These are phyloP conservation scores for Phyllosticta citriasiana DNA, from an alignment of 2,329 filamentous ascomycete species.

Conservation along the genomic window DNA sequence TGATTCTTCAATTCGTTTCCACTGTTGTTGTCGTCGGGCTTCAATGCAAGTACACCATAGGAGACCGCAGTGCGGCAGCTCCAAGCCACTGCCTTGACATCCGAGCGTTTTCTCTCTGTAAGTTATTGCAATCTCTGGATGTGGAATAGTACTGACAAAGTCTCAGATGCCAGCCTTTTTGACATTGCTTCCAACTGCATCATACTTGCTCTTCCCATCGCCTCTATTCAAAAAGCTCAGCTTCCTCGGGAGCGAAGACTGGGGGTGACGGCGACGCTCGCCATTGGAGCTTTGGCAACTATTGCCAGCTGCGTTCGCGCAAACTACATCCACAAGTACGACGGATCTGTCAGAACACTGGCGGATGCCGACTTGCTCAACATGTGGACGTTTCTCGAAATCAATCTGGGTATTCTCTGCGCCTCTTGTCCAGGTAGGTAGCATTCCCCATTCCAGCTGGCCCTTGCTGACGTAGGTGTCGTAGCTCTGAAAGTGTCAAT, in stretches of 20 bases:
- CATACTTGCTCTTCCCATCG: neutral
- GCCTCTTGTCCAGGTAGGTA: conserved; percentile 21
- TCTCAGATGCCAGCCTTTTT: neutral
- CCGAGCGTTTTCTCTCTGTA: neutral
- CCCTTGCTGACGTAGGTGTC: neutral
- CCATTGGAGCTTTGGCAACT: conserved; percentile 17
- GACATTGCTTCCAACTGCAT: neutral
- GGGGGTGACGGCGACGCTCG: conserved; percentile 13
- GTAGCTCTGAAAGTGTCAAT: neutral
- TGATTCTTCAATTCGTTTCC: neutral
- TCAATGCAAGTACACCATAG: neutral
- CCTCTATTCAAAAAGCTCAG: neutral
- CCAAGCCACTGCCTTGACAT: neutral
- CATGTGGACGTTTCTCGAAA: conserved; percentile 24
- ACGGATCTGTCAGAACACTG: conserved; percentile 17
- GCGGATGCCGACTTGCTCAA: conserved; percentile 20
- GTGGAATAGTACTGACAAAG: neutral
- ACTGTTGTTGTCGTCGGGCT: neutral
- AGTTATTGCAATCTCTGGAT: neutral
- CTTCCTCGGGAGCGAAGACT: neutral
- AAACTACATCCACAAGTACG: conserved; percentile 21
- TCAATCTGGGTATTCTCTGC: conserved; percentile 23
- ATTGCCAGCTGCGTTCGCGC: conserved; percentile 21
- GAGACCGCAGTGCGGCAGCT: neutral
- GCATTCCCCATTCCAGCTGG: neutral